Percentiles rank a stretch among this genome's conserved stretches.
Evolutionary conservation across 2,329 filamentous ascomycete species (phyloP).

Genomic region (Helotiales sp.): DNA sequence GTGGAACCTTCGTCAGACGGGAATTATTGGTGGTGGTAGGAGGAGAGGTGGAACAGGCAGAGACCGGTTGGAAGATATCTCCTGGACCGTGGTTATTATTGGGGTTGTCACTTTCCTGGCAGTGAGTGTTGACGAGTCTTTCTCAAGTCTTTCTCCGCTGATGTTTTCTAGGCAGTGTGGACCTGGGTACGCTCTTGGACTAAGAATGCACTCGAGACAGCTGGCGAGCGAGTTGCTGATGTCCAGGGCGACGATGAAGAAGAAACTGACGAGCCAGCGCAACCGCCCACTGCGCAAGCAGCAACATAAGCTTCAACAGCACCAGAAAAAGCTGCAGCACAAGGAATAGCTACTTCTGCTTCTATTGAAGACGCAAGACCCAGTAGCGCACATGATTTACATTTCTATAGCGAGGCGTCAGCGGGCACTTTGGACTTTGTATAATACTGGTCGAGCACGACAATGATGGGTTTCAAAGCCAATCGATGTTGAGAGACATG

Average conservation of each 20-base stretch:
- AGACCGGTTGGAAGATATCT: conserved; percentile 76
- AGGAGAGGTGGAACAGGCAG: conserved; percentile 65
- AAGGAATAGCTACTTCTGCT: neutral
- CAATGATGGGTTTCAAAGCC: neutral
- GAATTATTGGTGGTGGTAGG: conserved; percentile 50
- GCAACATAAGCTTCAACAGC: conserved; percentile 1
- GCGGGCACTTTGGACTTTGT: neutral
- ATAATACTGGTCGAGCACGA: neutral
- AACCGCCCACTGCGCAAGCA: conserved; percentile 12
- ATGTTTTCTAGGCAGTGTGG: conserved; percentile 65
- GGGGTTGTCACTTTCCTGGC: conserved; percentile 78
- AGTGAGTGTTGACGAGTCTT: conserved; percentile 51
- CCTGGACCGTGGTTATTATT: conserved; percentile 75
- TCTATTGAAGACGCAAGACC: conserved; percentile 21
- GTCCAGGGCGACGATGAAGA: conserved; percentile 63
- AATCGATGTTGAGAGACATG: neutral
- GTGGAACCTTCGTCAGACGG: conserved; percentile 69
- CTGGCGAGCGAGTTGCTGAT: conserved; percentile 80
- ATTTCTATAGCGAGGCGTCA: neutral
- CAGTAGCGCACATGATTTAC: conserved; percentile 1
- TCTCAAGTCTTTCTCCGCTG: conserved; percentile 15
- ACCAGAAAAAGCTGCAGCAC: neutral
- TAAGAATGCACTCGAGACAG: conserved; percentile 69
- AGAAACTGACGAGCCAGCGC: conserved; percentile 47
- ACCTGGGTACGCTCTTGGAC: conserved; percentile 76